These are phyloP conservation scores for Metschnikowia borealis DNA, from an alignment of 805 yeast genomes.

Conservation along the genomic window DNA sequence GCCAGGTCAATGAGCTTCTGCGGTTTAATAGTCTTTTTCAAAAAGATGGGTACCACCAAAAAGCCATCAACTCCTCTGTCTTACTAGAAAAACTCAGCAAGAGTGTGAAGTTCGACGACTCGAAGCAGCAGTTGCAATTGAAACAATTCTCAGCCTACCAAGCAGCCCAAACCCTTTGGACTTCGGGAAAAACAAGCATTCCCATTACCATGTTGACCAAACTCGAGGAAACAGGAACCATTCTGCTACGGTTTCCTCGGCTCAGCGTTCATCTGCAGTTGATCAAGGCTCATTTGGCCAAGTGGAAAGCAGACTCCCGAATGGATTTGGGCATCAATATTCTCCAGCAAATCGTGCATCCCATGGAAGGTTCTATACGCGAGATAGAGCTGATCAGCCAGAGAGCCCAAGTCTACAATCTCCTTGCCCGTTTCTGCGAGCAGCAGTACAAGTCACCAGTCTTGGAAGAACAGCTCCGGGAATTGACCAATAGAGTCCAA, in stretches of 20 bases:
- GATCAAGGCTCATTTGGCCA: conserved; percentile 45
- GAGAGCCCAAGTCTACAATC: conserved; percentile 48
- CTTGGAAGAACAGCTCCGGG: conserved; percentile 42
- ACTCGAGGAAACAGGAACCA: conserved; percentile 12
- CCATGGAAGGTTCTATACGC: conserved; percentile 28
- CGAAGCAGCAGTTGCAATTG: conserved; percentile 13
- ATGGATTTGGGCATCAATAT: conserved; percentile 62
- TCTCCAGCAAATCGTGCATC: conserved; percentile 52
- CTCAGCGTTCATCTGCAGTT: conserved; percentile 21
- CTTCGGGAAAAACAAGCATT: conserved; percentile 48
- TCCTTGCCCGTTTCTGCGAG: conserved; percentile 72
- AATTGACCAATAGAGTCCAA: conserved; percentile 36
- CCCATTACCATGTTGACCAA: conserved; percentile 54
- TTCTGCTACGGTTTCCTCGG: conserved; percentile 14
- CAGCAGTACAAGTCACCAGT: conserved; percentile 48
- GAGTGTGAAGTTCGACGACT: neutral
- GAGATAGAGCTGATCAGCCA: conserved; percentile 17
- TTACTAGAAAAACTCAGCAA: conserved; percentile 38
- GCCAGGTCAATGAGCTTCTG: conserved; percentile 35
- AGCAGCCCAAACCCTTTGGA: conserved; percentile 64
- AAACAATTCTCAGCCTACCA: conserved; percentile 26
- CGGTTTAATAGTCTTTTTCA: conserved; percentile 43
- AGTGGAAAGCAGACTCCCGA: conserved; percentile 71
- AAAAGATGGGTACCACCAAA: conserved; percentile 38
- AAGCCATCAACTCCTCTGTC: conserved; percentile 47